These are phyloP conservation scores for Babjeviella inositovora DNA, from an alignment of 805 yeast genomes.

Conservation along the genomic window DNA sequence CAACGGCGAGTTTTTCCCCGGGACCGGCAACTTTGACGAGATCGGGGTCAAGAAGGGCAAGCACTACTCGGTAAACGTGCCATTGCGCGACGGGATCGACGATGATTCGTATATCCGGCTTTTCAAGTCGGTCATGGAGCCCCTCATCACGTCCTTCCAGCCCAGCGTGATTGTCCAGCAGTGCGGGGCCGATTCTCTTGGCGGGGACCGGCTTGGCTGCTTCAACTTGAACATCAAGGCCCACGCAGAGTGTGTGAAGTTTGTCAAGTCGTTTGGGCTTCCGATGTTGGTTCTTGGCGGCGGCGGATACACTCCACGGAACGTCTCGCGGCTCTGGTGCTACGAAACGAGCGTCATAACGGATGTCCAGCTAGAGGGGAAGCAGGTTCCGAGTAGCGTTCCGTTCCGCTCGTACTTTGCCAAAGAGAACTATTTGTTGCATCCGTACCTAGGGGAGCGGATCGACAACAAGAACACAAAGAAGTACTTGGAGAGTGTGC, in stretches of 20 bases:
- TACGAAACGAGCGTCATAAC: conserved; percentile 77
- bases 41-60: conserved; percentile 81
- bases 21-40: conserved; percentile 88
- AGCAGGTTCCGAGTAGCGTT: conserved; percentile 20
- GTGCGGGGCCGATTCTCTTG: conserved; percentile 94
- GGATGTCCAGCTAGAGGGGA: conserved; percentile 33
- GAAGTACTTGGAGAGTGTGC: conserved; percentile 68
- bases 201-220: conserved; percentile 87
- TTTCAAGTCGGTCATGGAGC: conserved; percentile 77
- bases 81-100: conserved; percentile 89
- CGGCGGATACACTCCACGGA: conserved; percentile 95
- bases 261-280: conserved; percentile 72
- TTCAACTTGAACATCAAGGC: conserved; percentile 86
- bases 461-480: conserved; percentile 78
- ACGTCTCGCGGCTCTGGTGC: conserved; percentile 91
- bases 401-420: conserved; percentile 77
- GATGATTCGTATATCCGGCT: conserved; percentile 68
- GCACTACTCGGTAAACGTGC: conserved; percentile 80
- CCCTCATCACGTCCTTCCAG: conserved; percentile 80
- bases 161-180: conserved; percentile 92
- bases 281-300: conserved; percentile 93
- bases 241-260: conserved; percentile 91
- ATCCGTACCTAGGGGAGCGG: conserved; percentile 67
- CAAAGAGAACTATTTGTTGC: conserved; percentile 82
- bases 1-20: conserved; percentile 91